These are phyloP conservation scores for Boletus coccyginus DNA, from an alignment of 768 basidiomycete species.

Conservation along the genomic window DNA sequence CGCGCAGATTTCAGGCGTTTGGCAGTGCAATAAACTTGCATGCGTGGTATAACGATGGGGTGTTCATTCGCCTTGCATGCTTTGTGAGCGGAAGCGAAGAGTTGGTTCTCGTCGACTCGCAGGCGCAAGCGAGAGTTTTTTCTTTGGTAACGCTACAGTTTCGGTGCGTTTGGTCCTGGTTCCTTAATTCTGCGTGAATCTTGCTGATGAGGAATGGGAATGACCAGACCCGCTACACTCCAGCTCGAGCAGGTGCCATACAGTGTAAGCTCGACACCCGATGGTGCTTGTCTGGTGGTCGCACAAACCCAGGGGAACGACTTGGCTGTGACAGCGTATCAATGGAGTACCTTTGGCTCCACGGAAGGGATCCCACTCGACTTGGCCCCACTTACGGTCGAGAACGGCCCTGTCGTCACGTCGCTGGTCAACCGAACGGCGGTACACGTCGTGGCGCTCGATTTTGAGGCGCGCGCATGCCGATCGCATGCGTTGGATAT, in stretches of 20 bases:
- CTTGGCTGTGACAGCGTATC: constrained; percentile 40
- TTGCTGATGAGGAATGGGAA: background rate
- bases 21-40: constrained; percentile 41
- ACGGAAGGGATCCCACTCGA: constrained; percentile 42
- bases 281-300: constrained; percentile 51
- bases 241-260: constrained; percentile 35
- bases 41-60: constrained; percentile 40
- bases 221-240: constrained; percentile 44
- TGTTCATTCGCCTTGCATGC: constrained; percentile 34
- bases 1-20: constrained; percentile 38
- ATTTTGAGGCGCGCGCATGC: constrained; percentile 30
- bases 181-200: background rate
- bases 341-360: constrained; percentile 58
- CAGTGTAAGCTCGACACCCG: constrained; percentile 43
- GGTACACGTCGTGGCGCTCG: constrained; percentile 44
- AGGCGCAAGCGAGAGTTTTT: constrained; percentile 44
- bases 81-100: constrained; percentile 55
- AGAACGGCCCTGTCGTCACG: constrained; percentile 34
- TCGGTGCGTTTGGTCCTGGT: constrained; percentile 33
- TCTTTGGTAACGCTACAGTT: constrained; percentile 54
- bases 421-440: constrained; percentile 43
- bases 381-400: constrained; percentile 24
- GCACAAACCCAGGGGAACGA: constrained; percentile 19
- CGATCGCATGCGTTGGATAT: constrained; percentile 49
- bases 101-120: constrained; percentile 46